A percentile compares a stretch with the other conserved stretches of the same genome.
Evolutionary conservation across 1,284 basidiomycete genomes (phyloP).

Genomic region (Hypsizygus ulmarius): DNA sequence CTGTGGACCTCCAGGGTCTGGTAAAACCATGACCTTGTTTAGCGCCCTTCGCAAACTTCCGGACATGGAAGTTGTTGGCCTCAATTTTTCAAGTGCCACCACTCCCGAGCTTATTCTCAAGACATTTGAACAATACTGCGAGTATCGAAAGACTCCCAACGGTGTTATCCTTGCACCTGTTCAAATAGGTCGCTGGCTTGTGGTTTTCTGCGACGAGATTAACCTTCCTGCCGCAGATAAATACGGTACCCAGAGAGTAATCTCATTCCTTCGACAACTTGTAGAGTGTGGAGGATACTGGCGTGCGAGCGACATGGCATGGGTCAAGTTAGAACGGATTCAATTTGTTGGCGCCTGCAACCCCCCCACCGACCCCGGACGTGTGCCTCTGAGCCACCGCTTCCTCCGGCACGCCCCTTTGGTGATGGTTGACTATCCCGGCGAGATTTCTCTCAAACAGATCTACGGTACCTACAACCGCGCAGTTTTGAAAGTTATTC

Average conservation of each 20-base stretch:
- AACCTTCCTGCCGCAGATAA: constrained; percentile 97
- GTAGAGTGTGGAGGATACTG: constrained; percentile 96
- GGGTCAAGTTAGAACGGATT: constrained; percentile 97
- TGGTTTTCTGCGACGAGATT: constrained; percentile 99
- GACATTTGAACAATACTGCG: constrained; percentile 99
- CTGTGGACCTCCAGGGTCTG: constrained; percentile 98
- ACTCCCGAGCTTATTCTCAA: constrained; percentile 97
- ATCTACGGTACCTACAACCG: constrained; percentile 99
- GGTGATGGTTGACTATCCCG: constrained; percentile 99
- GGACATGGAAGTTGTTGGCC: constrained; percentile 98
- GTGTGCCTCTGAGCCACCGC: constrained; percentile 95
- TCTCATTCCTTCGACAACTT: constrained; percentile 96
- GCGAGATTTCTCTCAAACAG: constrained; percentile 94
- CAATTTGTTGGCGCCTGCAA: constrained; percentile 99
- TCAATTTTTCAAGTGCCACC: constrained; percentile 99
- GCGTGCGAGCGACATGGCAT: constrained; percentile 92
- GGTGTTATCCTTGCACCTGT: constrained; percentile 92
- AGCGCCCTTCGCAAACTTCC: constrained; percentile 96
- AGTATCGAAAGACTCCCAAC: constrained; percentile 97
- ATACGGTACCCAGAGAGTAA: constrained; percentile 98
- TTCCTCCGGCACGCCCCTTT: constrained; percentile 98
- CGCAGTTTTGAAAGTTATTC: constrained; percentile 93
- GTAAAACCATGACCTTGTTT: constrained; percentile 99
- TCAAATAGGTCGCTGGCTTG: constrained; percentile 97
- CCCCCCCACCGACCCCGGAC: constrained; percentile 98